Evolutionary conservation across 768 basidiomycete species (phyloP), one percentile per base, ranked within the genome.

Genomic region (Atractiella rhizophila): DNA sequence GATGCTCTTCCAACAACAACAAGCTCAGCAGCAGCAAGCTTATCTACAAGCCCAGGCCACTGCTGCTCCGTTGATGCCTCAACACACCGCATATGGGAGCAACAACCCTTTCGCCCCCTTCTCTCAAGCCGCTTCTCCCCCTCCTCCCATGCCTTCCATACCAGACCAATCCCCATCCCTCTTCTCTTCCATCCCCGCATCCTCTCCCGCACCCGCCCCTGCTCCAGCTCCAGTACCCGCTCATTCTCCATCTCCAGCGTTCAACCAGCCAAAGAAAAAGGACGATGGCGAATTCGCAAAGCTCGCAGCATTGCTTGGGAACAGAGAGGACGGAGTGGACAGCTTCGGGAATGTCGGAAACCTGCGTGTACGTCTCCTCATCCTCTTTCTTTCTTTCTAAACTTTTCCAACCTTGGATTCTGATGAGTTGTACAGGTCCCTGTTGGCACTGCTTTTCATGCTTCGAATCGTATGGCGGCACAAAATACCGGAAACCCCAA

Each of bases 21-120:
- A 47, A 26, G 39, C 44, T 12, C 54, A 52, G 36, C 55, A 55
- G 42, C 56, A 53, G 35, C 51, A 52, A 18, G n/a, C n/a, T n/a
- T n/a, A n/a, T n/a, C n/a, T n/a, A n/a, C 51, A 53, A 35, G 49
- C 48, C 15, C 43, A 45, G 39, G n/a, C n/a, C n/a, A n/a, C n/a
- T n/a, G 33, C 49, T 26, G 42, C 27, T 21, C 50, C 58, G 19
- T 52, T 58, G 15, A 48, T 58, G 34, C 51, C 64, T 7, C 65
- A 66, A 39, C 44, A 43, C 12, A 52, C 52, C n/a, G 57, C 54
- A 4, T 58, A 48, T 50, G 80, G 81, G 8, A 76, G 81, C 27
- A 96, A 96, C 66, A 98, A 98, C 56, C 91, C 91, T 1, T 96
- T 98, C 53, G 86, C 83, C 55, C 64, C 47, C 19, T 59, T 45